A percentile compares a stretch with the other conserved stretches of the same genome.
phyloP scores from a whole-genome alignment of 257 asterid genomes.

The Nicotiana otophora region DNA sequence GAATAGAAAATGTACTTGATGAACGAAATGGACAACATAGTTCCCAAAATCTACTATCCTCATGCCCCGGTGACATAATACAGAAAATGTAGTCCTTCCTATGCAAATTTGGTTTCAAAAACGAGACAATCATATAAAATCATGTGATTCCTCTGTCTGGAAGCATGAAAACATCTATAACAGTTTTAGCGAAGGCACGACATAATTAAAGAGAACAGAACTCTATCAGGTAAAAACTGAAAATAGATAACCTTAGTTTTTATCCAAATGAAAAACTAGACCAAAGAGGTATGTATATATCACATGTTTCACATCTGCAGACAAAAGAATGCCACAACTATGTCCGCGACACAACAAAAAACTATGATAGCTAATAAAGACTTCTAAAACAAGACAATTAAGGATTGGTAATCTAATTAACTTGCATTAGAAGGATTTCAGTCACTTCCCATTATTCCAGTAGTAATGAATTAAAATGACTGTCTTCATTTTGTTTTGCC shows the following conservation, averaged over 20 bases:
- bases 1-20: neutral
- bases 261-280: neutral
- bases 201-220: neutral
- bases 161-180: neutral
- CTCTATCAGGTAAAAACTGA: neutral
- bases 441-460: neutral
- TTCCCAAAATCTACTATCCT: neutral
- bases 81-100: neutral
- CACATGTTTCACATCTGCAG: neutral
- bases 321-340: neutral
- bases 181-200: neutral
- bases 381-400: neutral
- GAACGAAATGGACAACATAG: neutral
- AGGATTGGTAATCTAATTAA: neutral
- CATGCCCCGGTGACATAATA: neutral
- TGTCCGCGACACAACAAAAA: neutral
- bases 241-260: neutral
- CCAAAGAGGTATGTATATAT: neutral
- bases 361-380: neutral
- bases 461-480: neutral
- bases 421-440: slow-evolving; percentile 1
- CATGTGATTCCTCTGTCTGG: neutral
- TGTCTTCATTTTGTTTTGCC: slow-evolving; percentile 4
- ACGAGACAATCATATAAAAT: neutral
- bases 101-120: neutral